Evolutionary conservation across 78 protist species (phyloP).

Genomic region (Creolimax fragrantissima): DNA sequence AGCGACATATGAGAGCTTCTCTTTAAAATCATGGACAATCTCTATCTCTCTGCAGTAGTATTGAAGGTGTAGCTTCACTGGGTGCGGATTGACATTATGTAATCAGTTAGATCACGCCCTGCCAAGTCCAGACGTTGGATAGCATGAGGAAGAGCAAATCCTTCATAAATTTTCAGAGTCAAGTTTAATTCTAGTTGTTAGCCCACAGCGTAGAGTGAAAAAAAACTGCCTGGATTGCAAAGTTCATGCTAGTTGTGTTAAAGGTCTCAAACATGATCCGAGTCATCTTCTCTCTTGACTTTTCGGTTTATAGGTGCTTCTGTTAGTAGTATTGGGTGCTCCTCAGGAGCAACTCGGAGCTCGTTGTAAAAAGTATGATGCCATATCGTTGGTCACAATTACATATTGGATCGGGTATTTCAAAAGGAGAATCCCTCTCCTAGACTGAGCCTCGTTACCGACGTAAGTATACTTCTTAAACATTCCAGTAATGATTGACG

Average conservation of each 20-base stretch:
- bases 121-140: constrained; percentile 81
- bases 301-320: constrained; percentile 94
- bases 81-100: constrained; percentile 67
- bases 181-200: constrained; percentile 86
- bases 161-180: constrained; percentile 97
- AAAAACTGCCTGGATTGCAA: constrained; percentile 77
- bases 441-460: constrained; percentile 86
- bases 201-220: constrained; percentile 75
- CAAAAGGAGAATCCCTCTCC: constrained; percentile 73
- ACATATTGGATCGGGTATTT: constrained; percentile 96
- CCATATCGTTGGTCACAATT: constrained; percentile 92
- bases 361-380: constrained; percentile 91
- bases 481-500: constrained; percentile 68
- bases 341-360: constrained; percentile 92
- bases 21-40: constrained; percentile 83
- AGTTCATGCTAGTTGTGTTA: constrained; percentile 79
- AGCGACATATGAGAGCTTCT: constrained; percentile 68
- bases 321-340: constrained; percentile 91
- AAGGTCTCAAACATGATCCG: constrained; percentile 95
- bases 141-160: constrained; percentile 77
- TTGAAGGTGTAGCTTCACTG: constrained; percentile 87
- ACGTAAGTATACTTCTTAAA: constrained; percentile 78
- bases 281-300: constrained; percentile 89
- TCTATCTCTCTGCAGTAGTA: constrained; percentile 92
- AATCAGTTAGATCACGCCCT: constrained; percentile 86